These are phyloP conservation scores for Fraxinus platypoda DNA, from an alignment of 305 asterid species.

Conservation along the genomic window DNA sequence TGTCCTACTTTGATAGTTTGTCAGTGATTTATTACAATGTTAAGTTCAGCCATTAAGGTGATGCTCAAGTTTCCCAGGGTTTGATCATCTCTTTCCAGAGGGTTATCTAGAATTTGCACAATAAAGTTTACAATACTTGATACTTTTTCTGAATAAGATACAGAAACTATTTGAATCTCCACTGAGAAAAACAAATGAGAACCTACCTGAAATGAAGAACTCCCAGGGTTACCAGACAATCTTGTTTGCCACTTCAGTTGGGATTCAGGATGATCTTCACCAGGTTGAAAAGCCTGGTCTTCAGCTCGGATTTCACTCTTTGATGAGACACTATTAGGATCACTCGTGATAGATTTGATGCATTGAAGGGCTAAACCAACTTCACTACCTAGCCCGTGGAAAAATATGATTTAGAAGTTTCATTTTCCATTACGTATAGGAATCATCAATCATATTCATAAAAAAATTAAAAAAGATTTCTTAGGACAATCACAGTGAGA, in stretches of 20 bases:
- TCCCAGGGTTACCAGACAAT: slow-evolving; percentile 34
- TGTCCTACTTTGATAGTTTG: neutral
- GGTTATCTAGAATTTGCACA: neutral
- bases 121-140: neutral
- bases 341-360: slow-evolving; percentile 14
- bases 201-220: slow-evolving; percentile 46
- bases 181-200: neutral
- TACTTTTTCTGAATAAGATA: neutral
- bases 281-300: slow-evolving; percentile 19
- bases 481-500: neutral
- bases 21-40: neutral
- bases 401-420: neutral
- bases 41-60: neutral
- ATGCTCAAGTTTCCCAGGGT: neutral
- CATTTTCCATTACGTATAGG: neutral
- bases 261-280: slow-evolving; percentile 20
- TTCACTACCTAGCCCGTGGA: slow-evolving; percentile 34
- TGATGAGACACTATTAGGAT: slow-evolving; percentile 14
- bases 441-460: neutral
- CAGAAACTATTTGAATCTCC: slow-evolving; percentile 10
- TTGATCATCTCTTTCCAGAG: neutral
- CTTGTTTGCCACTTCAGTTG: slow-evolving; percentile 22
- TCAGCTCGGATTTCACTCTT: slow-evolving; percentile 19
- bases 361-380: slow-evolving; percentile 34
- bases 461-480: neutral